Conservation (phyloP, 2,329 filamentous ascomycete species). For the Claviceps sp. region DNA sequence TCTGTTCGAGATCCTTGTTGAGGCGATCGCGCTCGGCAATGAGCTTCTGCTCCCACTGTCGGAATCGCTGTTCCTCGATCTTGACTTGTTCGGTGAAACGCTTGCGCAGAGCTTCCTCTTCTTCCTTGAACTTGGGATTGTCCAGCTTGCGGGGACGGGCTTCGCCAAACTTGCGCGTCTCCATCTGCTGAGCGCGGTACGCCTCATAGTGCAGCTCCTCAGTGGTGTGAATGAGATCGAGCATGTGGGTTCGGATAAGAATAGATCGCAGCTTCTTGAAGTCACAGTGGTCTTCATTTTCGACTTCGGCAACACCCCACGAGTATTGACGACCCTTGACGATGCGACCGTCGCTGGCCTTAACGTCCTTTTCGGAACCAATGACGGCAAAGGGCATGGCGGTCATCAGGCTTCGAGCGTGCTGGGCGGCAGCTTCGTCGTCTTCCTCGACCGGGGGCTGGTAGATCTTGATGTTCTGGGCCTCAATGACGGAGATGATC, state of each 20-base stretch:
- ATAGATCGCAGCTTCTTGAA: slow-evolving; percentile 99
- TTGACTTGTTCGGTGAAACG: slow-evolving; percentile 99
- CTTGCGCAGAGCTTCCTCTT: slow-evolving; percentile 96
- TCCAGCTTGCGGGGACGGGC: slow-evolving; percentile 93
- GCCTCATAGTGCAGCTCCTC: slow-evolving; percentile 99
- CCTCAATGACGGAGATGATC: slow-evolving; percentile 92
- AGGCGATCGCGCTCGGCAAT: slow-evolving; percentile 96
- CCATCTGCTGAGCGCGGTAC: slow-evolving; percentile 98
- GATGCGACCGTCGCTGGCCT: slow-evolving; percentile 87
- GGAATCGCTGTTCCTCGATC: slow-evolving; percentile 98
- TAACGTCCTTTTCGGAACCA: slow-evolving; percentile 97
- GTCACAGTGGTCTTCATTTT: slow-evolving; percentile 99
- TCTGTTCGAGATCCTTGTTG: slow-evolving; percentile 99
- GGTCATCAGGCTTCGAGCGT: slow-evolving; percentile 85
- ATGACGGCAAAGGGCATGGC: slow-evolving; percentile 99
- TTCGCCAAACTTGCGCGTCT: slow-evolving; percentile 98
- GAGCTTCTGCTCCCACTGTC: slow-evolving; percentile 99
- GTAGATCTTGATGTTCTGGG: slow-evolving; percentile 99
- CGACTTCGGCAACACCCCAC: slow-evolving; percentile 98
- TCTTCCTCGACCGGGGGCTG: slow-evolving; percentile 96
- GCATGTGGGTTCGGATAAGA: slow-evolving; percentile 97
- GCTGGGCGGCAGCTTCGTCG: slow-evolving; percentile 88
- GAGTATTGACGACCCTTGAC: slow-evolving; percentile 98
- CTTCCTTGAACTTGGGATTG: slow-evolving; percentile 99
- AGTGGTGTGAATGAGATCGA: slow-evolving; percentile 98